phyloP scores from a whole-genome alignment of 306 rosid genomes.

The Glycine tomentella region DNA sequence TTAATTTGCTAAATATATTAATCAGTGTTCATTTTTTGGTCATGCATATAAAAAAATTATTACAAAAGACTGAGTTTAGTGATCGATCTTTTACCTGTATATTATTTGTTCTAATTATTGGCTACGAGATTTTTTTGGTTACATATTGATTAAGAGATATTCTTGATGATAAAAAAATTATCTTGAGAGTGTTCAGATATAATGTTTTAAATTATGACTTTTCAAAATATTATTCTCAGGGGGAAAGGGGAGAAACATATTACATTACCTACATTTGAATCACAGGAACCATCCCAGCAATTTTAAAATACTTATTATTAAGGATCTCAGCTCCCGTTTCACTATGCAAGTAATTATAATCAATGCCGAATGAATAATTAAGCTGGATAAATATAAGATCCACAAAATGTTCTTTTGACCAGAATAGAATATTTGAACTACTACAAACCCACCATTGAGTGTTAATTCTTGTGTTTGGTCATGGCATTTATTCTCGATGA shows the following conservation, averaged over 20 bases:
- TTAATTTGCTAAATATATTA: no score
- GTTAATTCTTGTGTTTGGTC: background rate
- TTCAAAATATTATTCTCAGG: no score
- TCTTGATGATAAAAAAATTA: no score
- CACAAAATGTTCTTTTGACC: constrained; percentile 3
- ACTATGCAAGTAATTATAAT: background rate
- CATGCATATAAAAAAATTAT: background rate
- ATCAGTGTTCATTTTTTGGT: background rate
- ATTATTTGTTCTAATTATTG: no score
- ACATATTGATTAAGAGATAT: no score
- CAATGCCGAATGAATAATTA: background rate
- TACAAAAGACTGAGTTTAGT: background rate
- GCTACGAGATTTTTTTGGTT: no score
- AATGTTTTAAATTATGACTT: no score
- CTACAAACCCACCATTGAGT: constrained; percentile 4
- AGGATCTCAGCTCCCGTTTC: background rate
- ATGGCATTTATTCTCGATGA: constrained; percentile 32
- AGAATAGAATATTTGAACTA: constrained; percentile 20
- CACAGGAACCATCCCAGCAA: background rate
- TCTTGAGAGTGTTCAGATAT: no score
- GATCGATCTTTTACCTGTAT: background rate
- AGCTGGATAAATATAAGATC: background rate
- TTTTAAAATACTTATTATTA: background rate
- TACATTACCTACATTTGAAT: background rate
- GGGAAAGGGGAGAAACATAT: no score